Conservation (phyloP, 345 rosid genomes). For the Euclidium syriacum region DNA sequence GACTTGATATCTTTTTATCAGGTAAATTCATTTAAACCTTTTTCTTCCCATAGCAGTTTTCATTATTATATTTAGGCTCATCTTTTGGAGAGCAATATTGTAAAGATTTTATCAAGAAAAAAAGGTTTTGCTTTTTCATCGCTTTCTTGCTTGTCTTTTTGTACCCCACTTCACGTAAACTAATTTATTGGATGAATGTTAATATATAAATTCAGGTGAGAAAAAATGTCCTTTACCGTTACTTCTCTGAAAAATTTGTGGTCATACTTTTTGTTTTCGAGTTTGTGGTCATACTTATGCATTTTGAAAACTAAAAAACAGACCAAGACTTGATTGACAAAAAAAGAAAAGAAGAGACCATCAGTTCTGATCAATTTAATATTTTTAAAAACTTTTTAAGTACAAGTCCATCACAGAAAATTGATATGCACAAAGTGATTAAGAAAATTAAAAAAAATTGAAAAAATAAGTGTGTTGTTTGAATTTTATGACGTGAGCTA, state of each 20-base stretch:
- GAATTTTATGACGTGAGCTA: no score
- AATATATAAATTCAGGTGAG: neutral
- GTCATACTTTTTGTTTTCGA: no score
- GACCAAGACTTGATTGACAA: no score
- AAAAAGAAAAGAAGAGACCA: neutral
- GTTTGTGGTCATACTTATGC: no score
- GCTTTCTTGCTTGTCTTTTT: constrained; percentile 15
- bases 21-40: constrained; percentile 9
- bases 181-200: neutral
- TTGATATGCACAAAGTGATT: neutral
- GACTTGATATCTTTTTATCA: neutral
- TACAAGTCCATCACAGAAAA: neutral
- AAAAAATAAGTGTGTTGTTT: neutral
- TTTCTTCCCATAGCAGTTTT: neutral
- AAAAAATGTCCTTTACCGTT: no score
- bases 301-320: no score
- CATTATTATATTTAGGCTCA: constrained; percentile 18
- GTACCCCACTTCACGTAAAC: constrained; percentile 3
- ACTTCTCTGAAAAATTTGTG: no score
- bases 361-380: neutral
- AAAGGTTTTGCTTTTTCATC: constrained; percentile 7
- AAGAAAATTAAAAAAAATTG: no score
- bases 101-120: no score
- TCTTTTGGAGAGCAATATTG: constrained; percentile 21
- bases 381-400: neutral